Evolutionary conservation across 805 yeast species (phyloP).

Genomic region (Dipodascopsis tothii): DNA sequence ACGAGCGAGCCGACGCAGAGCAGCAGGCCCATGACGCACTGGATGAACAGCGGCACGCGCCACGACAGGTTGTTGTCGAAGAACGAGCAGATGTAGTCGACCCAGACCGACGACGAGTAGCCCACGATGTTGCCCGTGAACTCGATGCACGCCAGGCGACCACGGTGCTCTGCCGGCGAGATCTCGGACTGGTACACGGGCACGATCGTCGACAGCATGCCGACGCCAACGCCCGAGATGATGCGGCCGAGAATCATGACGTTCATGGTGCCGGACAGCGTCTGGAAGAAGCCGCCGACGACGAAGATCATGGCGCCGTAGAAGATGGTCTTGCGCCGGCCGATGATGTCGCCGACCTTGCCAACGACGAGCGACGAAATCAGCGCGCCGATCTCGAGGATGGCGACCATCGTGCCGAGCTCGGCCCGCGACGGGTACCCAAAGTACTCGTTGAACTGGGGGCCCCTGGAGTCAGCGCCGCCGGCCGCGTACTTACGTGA

Average conservation of each 20-base stretch:
- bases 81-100: constrained; percentile 67
- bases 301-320: constrained; percentile 73
- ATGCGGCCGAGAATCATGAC: constrained; percentile 67
- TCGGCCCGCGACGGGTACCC: constrained; percentile 63
- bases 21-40: constrained; percentile 63
- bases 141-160: constrained; percentile 76
- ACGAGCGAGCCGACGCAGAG: constrained; percentile 67
- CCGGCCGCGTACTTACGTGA: constrained; percentile 49
- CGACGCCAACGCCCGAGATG: constrained; percentile 80
- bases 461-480: constrained; percentile 35
- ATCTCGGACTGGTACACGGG: constrained; percentile 87
- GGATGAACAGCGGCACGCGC: constrained; percentile 72
- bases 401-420: constrained; percentile 82
- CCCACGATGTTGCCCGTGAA: constrained; percentile 82
- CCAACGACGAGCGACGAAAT: constrained; percentile 74
- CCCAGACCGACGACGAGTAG: constrained; percentile 78
- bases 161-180: constrained; percentile 79
- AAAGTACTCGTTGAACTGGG: constrained; percentile 61
- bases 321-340: constrained; percentile 70
- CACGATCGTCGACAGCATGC: constrained; percentile 72
- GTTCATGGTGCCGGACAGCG: constrained; percentile 48
- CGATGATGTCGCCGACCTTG: constrained; percentile 65
- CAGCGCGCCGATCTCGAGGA: constrained; percentile 80
- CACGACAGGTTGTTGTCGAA: constrained; percentile 57
- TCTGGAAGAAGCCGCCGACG: constrained; percentile 69